phyloP scores from a whole-genome alignment of 2,329 filamentous ascomycete genomes.

The Fusarium foetens region DNA sequence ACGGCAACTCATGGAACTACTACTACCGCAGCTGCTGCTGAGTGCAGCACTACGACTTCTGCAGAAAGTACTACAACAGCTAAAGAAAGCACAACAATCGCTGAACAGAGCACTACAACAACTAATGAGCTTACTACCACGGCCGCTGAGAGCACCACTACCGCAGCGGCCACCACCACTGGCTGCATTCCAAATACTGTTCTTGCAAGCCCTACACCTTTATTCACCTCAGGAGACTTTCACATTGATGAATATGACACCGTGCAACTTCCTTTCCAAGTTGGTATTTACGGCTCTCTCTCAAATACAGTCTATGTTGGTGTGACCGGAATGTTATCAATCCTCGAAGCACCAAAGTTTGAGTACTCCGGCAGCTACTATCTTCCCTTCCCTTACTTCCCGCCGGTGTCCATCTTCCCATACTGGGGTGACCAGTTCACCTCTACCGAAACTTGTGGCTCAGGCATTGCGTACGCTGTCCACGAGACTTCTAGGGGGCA shows the following conservation, averaged over 20 bases:
- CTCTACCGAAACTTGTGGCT: accelerated
- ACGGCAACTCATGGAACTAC: not conserved
- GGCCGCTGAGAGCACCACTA: accelerated
- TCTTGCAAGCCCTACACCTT: not conserved
- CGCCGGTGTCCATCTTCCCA: accelerated
- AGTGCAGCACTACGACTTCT: not conserved
- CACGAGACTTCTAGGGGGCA: not conserved
- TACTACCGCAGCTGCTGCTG: accelerated
- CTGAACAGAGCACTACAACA: not conserved
- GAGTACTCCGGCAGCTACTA: accelerated
- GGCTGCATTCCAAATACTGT: not conserved
- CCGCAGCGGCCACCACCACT: not conserved
- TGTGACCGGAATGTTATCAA: accelerated
- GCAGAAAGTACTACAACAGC: not conserved
- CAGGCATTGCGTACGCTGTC: not conserved
- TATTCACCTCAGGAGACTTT: not conserved
- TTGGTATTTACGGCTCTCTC: not conserved
- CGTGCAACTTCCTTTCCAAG: not conserved
- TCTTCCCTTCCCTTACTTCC: not conserved
- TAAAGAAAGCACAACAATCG: not conserved
- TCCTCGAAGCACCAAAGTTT: not conserved
- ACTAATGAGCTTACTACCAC: not conserved
- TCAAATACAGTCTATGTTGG: not conserved
- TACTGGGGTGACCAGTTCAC: not conserved
- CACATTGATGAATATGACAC: not conserved